Evolutionary conservation across 2,329 filamentous ascomycete genomes (phyloP), one percentile per base, ranked within the genome.

Genomic region (Ophiostoma fasciatum): DNA sequence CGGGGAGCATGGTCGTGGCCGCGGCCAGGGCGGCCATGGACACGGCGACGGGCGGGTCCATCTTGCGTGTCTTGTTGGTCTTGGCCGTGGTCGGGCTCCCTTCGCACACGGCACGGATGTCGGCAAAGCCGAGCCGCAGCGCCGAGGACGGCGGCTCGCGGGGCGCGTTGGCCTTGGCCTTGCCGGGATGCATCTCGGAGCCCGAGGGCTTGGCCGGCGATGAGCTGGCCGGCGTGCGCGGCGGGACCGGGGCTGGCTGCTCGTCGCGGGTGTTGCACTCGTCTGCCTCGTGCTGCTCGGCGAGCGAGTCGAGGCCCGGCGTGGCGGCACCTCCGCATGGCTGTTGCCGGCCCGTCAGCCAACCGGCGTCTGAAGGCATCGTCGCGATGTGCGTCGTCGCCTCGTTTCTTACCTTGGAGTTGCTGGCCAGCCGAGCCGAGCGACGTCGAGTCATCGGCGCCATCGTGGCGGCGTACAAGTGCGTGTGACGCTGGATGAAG

Each of bases 101-200:
- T 17, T 25, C 33, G 10, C 33, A 8, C 9, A 64, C 63, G 23
- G 70, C 59, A 42, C 70, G 74, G 53, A 90, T 76, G 45, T 82
- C 79, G 40, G 73, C 72, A 56, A 94, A 94, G 13, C 87, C 87
- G 17, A 93, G 67, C 49, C 80, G 74, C 29, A 90, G 64, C 6
- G 80, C 84, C 10, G 85, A 84, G 19, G 90, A 85, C 2, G 79
- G 72, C 30, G 82, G 64, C 36, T 80, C 82, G 42, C 75, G 79
- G 17, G 81, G 87, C 45, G 72, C 68, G 39, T 90, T 83, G 38
- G 74, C 68, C 39, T 90, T 83, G 38, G 74, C 72, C 52, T 81
- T 82, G 61, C 81, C 82, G 8, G 88, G 88, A 53, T 94, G 87
- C 87, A 94, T 94, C 54, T 94, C 85, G 41, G 77, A 74, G 44